Percentiles rank a stretch among this genome's conserved stretches.
phyloP scores from a whole-genome alignment of 139 green algal species.

The Micromonas pusilla region DNA sequence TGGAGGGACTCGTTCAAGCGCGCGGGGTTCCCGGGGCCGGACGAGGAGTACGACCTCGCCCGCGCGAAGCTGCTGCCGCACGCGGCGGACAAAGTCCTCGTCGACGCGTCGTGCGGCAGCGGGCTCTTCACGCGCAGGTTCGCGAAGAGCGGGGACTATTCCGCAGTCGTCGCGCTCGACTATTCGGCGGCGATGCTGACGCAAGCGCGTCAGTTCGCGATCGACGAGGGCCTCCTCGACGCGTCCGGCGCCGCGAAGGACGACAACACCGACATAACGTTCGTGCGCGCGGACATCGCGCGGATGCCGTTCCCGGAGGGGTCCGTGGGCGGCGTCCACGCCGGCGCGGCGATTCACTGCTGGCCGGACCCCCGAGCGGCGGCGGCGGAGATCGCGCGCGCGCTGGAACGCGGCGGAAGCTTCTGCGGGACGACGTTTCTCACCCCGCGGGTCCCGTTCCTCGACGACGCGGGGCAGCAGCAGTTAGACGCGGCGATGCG shows the following conservation, averaged over 20 bases:
- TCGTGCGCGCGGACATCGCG: slow-evolving; percentile 77
- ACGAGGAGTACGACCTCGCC: slow-evolving; percentile 24
- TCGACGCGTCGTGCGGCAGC: slow-evolving; percentile 86
- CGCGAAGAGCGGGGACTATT: slow-evolving; percentile 55
- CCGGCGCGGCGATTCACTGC: slow-evolving; percentile 93
- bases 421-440: slow-evolving; percentile 91
- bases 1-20: slow-evolving; percentile 85
- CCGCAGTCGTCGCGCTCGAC: slow-evolving; percentile 68
- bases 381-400: slow-evolving; percentile 81
- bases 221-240: slow-evolving; percentile 1
- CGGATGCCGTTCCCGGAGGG: slow-evolving; percentile 80
- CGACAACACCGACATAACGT: neutral
- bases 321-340: slow-evolving; percentile 79
- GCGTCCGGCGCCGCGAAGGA: neutral
- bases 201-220: slow-evolving; percentile 56
- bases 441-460: slow-evolving; percentile 34
- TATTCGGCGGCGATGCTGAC: slow-evolving; percentile 79
- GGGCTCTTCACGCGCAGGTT: slow-evolving; percentile 88
- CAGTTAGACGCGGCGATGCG: slow-evolving; percentile 40
- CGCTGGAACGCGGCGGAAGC: slow-evolving; percentile 82
- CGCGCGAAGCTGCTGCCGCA: slow-evolving; percentile 43
- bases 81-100: slow-evolving; percentile 40
- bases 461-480: slow-evolving; percentile 53
- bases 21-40: slow-evolving; percentile 66
- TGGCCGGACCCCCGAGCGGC: slow-evolving; percentile 73